phyloP scores from a whole-genome alignment of 176 grass and related monocot species.

The Aegilops tauschii region DNA sequence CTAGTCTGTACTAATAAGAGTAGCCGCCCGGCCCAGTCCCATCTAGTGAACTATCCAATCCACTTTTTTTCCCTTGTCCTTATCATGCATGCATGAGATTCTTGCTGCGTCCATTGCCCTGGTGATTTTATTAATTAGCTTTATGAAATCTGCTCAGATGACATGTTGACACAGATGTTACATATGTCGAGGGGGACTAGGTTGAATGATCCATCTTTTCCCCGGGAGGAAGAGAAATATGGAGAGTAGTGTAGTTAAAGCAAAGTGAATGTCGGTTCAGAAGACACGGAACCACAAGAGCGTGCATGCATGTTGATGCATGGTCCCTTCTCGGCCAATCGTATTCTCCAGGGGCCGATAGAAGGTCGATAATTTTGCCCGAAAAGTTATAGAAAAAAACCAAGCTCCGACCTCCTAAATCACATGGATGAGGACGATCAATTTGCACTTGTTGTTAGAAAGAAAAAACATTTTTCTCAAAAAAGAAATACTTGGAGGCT shows the following conservation, averaged over 20 bases:
- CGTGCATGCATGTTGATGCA: neutral
- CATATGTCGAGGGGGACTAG: neutral
- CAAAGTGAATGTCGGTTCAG: conserved; percentile 29
- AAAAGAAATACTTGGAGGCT: too few relatives aligned
- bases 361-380: neutral
- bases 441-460: neutral
- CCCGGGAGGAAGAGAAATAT: neutral
- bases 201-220: neutral
- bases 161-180: neutral
- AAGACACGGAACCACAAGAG: neutral
- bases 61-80: neutral
- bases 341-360: neutral
- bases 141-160: neutral
- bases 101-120: neutral
- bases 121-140: conserved; percentile 11
- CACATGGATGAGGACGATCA: neutral
- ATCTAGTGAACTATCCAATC: neutral
- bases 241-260: neutral
- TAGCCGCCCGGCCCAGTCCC: neutral
- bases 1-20: neutral
- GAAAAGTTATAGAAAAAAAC: neutral
- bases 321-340: neutral
- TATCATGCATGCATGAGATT: conserved; percentile 19
- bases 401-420: neutral
- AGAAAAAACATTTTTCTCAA: too few relatives aligned